Percentiles rank a stretch among this genome's conserved stretches.
Evolutionary conservation across 2,329 filamentous ascomycete species (phyloP).

Genomic region (Thelonectria blattea): DNA sequence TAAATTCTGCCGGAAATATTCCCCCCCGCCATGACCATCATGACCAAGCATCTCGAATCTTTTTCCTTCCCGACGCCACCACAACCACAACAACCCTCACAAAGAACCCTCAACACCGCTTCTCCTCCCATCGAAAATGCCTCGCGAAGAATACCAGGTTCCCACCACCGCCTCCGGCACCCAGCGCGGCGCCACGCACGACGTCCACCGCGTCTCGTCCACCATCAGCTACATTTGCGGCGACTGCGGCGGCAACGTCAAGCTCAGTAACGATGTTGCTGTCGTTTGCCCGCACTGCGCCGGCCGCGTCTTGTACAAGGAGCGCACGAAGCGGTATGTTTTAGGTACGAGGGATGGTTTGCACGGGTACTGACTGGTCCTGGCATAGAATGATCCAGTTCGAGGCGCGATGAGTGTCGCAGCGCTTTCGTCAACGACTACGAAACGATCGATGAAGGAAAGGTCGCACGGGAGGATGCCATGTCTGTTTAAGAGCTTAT

Average conservation of each 20-base stretch:
- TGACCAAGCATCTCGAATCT: conserved; percentile 29
- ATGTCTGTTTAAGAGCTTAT: conserved; percentile 24
- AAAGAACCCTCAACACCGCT: neutral
- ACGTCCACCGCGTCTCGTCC: conserved; percentile 46
- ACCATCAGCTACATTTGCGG: conserved; percentile 51
- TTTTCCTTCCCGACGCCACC: conserved; percentile 24
- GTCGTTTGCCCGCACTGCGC: conserved; percentile 69
- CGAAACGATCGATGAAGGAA: neutral
- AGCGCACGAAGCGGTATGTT: conserved; percentile 93
- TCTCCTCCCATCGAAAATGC: conserved; percentile 50
- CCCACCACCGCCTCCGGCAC: conserved; percentile 60
- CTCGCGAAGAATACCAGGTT: conserved; percentile 80
- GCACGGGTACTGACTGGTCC: conserved; percentile 13
- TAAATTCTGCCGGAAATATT: conserved; percentile 37
- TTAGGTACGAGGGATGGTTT: neutral
- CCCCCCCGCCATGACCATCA: conserved; percentile 30
- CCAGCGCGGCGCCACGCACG: conserved; percentile 50
- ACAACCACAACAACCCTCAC: neutral
- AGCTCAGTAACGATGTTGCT: conserved; percentile 56
- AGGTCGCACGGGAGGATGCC: neutral
- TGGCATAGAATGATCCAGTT: conserved; percentile 90
- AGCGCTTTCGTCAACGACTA: neutral
- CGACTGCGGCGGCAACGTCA: conserved; percentile 51
- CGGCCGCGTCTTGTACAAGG: conserved; percentile 95
- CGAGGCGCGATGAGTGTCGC: conserved; percentile 74